phyloP scores from a whole-genome alignment of 768 basidiomycete species.

The Cyathus striatus region DNA sequence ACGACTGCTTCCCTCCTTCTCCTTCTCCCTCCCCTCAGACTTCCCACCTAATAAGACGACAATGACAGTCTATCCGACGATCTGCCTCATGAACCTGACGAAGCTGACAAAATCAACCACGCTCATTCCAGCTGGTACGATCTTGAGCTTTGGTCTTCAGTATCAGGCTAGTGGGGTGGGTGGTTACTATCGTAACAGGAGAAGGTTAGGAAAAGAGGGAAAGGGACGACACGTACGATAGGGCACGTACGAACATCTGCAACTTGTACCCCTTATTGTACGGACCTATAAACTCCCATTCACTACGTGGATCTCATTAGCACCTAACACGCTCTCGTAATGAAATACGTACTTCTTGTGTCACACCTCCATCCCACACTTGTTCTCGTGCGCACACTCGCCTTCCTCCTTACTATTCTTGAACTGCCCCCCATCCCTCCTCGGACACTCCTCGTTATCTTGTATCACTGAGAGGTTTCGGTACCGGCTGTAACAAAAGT shows the following conservation, averaged over 20 bases:
- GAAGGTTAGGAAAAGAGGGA: not conserved
- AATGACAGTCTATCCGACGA: too few species aligned
- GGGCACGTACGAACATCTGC: not conserved
- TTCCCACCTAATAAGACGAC: too few species aligned
- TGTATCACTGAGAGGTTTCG: too few species aligned
- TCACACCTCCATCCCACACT: not conserved
- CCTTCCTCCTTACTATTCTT: not conserved
- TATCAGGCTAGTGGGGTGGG: constrained; percentile 24
- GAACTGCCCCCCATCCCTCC: not conserved
- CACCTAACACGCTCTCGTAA: too few species aligned
- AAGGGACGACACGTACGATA: not conserved
- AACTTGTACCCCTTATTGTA: not conserved
- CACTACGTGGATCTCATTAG: too few species aligned
- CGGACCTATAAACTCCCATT: not conserved
- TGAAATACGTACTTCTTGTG: not conserved
- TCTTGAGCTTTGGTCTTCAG: constrained; percentile 28
- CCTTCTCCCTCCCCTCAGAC: too few species aligned
- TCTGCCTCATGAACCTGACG: constrained; percentile 21
- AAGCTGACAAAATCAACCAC: constrained; percentile 25
- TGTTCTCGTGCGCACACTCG: not conserved
- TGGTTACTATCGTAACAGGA: not conserved
- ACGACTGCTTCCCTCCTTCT: too few species aligned
- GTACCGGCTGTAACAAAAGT: too few species aligned
- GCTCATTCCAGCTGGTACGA: constrained; percentile 24
- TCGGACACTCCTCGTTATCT: too few species aligned